A percentile compares a stretch with the other conserved stretches of the same genome.
phyloP scores from a whole-genome alignment of 1,284 basidiomycete genomes.

The Butyriboletus appendiculatus region DNA sequence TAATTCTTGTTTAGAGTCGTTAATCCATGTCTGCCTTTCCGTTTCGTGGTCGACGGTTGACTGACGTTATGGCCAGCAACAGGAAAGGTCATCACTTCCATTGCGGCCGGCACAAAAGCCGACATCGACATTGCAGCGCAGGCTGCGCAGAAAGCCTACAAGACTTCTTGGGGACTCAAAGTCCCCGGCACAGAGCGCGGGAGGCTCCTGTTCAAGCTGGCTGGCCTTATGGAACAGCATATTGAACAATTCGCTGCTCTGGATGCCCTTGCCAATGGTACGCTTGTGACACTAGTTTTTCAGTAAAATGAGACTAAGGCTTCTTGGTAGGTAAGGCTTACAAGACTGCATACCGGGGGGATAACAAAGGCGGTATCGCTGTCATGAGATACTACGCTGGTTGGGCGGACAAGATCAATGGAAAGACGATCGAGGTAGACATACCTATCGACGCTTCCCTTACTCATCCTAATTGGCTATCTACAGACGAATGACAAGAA shows the following conservation, averaged over 20 bases:
- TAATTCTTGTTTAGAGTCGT: constrained; percentile 18
- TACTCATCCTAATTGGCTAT: not conserved
- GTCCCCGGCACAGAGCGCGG: constrained; percentile 58
- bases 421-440: constrained; percentile 47
- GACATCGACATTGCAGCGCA: constrained; percentile 32
- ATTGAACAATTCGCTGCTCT: constrained; percentile 63
- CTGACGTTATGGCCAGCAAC: constrained; percentile 17
- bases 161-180: constrained; percentile 54
- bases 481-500: constrained; percentile 8
- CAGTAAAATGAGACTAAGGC: not conserved
- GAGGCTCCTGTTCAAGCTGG: constrained; percentile 58
- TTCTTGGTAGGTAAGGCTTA: constrained; percentile 47
- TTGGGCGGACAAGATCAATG: constrained; percentile 56
- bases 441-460: not conserved
- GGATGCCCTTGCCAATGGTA: constrained; percentile 62
- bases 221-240: constrained; percentile 65
- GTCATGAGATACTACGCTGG: constrained; percentile 40
- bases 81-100: constrained; percentile 23
- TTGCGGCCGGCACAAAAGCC: constrained; percentile 22
- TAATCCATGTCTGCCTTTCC: constrained; percentile 21
- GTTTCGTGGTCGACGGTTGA: not conserved
- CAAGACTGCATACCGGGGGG: constrained; percentile 49
- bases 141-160: constrained; percentile 52
- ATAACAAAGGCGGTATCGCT: constrained; percentile 51
- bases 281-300: not conserved